These are phyloP conservation scores for Tolypocladium paradoxum DNA, from an alignment of 2,329 filamentous ascomycete species.

Conservation along the genomic window DNA sequence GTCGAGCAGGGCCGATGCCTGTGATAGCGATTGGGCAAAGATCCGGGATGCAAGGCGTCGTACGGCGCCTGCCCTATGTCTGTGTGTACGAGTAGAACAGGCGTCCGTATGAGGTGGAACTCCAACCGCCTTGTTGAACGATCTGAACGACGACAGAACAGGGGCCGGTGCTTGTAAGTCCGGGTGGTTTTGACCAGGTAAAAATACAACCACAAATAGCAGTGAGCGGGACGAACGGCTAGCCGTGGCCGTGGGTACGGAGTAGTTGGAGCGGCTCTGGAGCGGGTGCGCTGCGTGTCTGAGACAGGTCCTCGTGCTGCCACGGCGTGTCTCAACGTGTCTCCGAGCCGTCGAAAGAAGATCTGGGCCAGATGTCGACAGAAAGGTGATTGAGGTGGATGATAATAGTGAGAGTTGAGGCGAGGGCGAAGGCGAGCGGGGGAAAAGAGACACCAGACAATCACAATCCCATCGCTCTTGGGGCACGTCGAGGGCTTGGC, in stretches of 20 bases:
- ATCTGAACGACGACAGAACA: neutral
- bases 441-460: neutral
- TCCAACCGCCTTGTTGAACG: neutral
- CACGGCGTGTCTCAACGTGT: neutral
- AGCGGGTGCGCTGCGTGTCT: neutral
- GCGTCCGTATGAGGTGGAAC: neutral
- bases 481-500: neutral
- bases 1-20: neutral
- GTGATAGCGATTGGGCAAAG: slow-evolving; percentile 1
- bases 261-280: neutral
- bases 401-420: neutral
- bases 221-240: neutral
- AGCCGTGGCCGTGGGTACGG: neutral
- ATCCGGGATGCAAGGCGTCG: neutral
- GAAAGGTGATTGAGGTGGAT: neutral
- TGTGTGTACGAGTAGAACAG: neutral
- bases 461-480: neutral
- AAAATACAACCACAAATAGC: neutral
- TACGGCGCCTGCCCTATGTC: neutral
- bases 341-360: neutral
- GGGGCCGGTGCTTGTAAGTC: neutral
- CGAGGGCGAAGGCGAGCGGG: neutral
- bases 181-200: neutral
- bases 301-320: neutral
- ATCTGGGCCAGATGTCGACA: neutral